Base-by-base conservation (phyloP, 768 basidiomycete genomes). In the Suillus placidus region DNA sequence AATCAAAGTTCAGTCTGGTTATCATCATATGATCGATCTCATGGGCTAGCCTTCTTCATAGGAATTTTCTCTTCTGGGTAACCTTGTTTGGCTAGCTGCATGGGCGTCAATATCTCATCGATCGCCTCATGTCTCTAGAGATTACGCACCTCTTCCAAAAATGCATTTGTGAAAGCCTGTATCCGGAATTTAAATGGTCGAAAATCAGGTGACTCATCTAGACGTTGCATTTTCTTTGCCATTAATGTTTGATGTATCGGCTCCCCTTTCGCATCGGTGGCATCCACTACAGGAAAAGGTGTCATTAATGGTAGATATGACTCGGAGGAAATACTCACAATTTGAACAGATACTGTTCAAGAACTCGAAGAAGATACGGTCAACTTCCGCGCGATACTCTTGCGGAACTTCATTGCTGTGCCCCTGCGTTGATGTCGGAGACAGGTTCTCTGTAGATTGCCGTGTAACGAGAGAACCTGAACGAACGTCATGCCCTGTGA, bases 131-230 rank as follows among this genome's bases (percentile, higher is more conserved):
- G 66, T 64, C 18, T 64, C 47, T 47, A 30, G 40, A 26, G 14
- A 63, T 35, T 51, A 73, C 81, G 70, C 75, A 93, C 93, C 82
- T 94, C 92, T 77, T 98, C 97, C 69, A 95, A 82, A 73, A 99
- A 99, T 4, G 92, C 92, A 72, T 94, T 92, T 7, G 96, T 99
- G 79, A 99, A 99, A 1, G 97, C 97, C 74, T 95, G 94, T 70
- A 99, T 99, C 65, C 97, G 88, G 81, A 99, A 99, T 79, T 98
- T 98, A 88, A 99, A 99, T 57, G 97, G 97, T 34, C 97, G 88
- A 79, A 97, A 99, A 78, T 99, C 97, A 51, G 90, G 88, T 43
- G 94, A 95, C 80, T 98, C 97, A 75, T 97, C 96, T 64, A 99
- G 83, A 62, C 94, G 89, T 71, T 95, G 93, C 97, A 99, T 99